Percentiles rank a stretch among this genome's conserved stretches.
Evolutionary conservation across 306 rosid species (phyloP).

Genomic region (Ziziphus jujuba): DNA sequence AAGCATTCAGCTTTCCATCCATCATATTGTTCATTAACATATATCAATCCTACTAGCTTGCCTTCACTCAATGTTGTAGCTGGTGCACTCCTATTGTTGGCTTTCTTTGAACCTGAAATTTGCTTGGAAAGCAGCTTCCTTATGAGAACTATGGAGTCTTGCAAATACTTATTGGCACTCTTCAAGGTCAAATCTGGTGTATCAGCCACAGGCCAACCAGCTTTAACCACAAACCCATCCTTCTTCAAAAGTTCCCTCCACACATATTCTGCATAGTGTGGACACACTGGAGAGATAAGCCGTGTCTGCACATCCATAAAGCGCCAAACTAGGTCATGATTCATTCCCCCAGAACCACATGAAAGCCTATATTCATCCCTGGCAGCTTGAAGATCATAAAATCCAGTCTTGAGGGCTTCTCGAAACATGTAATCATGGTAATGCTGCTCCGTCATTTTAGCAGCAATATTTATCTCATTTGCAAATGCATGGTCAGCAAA

Average conservation of each 20-base stretch:
- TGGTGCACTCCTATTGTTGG: constrained; percentile 59
- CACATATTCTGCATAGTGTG: constrained; percentile 82
- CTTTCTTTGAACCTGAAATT: constrained; percentile 65
- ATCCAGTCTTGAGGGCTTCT: constrained; percentile 88
- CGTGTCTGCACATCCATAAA: constrained; percentile 97
- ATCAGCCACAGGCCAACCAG: constrained; percentile 88
- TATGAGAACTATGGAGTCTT: constrained; percentile 71
- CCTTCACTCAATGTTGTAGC: constrained; percentile 40
- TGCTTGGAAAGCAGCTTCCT: constrained; percentile 93
- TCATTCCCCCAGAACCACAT: constrained; percentile 73
- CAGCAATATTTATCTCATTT: constrained; percentile 84
- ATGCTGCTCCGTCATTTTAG: constrained; percentile 68
- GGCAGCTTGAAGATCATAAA: constrained; percentile 86
- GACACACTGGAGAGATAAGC: constrained; percentile 84
- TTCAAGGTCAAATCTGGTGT: constrained; percentile 70
- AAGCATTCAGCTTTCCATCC: constrained; percentile 94
- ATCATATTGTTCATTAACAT: constrained; percentile 73
- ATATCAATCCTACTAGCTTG: constrained; percentile 57
- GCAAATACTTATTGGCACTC: constrained; percentile 80
- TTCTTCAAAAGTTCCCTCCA: constrained; percentile 83
- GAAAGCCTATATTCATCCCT: constrained; percentile 90
- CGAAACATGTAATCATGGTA: constrained; percentile 76
- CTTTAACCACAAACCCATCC: constrained; percentile 78
- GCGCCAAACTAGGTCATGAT: constrained; percentile 62
- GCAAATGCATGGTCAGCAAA: constrained; percentile 80